A percentile compares a stretch with the other conserved stretches of the same genome.
Evolutionary conservation across 208 protist genomes (phyloP).

Genomic region (Wallacemonas sp.): DNA sequence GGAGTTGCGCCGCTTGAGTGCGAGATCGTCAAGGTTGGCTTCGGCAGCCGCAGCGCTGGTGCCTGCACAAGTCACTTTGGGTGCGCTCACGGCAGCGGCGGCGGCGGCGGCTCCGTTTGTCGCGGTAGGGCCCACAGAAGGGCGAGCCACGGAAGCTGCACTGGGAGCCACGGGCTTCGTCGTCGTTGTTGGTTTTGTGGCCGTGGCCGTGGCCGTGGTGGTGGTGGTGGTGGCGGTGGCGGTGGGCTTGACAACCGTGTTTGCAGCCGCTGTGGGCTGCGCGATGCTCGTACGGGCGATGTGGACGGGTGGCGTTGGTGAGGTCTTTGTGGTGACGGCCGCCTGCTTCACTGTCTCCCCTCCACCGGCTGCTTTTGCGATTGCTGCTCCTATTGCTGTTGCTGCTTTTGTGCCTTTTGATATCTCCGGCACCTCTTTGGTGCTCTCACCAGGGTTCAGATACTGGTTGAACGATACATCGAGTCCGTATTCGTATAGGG

Average conservation of each 20-base stretch:
- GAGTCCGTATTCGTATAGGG: slow-evolving; percentile 1
- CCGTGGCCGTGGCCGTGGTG: not conserved
- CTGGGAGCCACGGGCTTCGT: not conserved
- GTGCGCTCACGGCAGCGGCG: too few relatives aligned
- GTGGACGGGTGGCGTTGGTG: not conserved
- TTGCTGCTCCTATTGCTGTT: not conserved
- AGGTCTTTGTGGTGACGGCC: not conserved
- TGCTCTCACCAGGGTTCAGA: not conserved
- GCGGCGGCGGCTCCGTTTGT: too few relatives aligned
- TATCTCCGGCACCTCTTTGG: not conserved
- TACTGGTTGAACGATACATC: slow-evolving; percentile 1
- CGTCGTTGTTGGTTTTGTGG: not conserved
- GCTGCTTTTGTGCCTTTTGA: not conserved
- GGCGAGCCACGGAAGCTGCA: not conserved
- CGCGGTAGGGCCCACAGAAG: too few relatives aligned
- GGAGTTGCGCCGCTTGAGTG: slow-evolving; percentile 15
- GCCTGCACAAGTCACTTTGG: too few relatives aligned
- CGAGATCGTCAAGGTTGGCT: slow-evolving; percentile 23
- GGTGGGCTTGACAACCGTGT: not conserved
- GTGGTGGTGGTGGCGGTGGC: not conserved
- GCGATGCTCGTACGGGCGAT: not conserved
- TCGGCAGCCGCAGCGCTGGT: too few relatives aligned
- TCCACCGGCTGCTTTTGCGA: not conserved
- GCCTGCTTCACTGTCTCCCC: not conserved
- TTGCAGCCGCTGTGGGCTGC: not conserved